Conservation (phyloP, 2,329 filamentous ascomycete genomes). For the Alternaria burnsii region DNA sequence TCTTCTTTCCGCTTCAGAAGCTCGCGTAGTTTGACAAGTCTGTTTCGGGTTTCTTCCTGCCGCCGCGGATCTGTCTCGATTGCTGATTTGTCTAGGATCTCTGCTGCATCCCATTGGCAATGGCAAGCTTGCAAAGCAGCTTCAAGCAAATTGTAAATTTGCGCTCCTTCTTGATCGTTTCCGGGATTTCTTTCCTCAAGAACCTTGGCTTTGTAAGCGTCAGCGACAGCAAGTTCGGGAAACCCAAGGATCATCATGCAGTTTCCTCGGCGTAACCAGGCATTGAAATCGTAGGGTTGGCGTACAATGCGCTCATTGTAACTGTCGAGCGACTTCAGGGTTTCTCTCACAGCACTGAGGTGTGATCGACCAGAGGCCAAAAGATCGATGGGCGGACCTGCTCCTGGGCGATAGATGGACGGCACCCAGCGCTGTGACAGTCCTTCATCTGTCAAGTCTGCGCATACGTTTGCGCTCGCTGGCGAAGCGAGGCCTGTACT, state of each 20-base stretch:
- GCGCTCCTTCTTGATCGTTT: not conserved
- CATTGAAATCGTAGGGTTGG: not conserved
- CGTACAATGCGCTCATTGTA: not conserved
- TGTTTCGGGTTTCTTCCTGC: not conserved
- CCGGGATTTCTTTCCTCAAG: conserved; percentile 32
- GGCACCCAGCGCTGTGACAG: not conserved
- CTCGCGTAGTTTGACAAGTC: conserved; percentile 8
- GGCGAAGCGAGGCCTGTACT: not conserved
- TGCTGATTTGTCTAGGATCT: conserved; percentile 15
- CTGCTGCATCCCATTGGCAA: conserved; percentile 30
- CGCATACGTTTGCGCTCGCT: not conserved
- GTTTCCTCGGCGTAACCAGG: not conserved
- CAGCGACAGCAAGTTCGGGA: conserved; percentile 43
- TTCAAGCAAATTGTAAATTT: conserved; percentile 18
- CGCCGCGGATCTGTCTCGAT: not conserved
- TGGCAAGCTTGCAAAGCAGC: conserved; percentile 35
- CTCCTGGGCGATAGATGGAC: not conserved
- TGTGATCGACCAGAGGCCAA: not conserved
- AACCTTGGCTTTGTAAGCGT: conserved; percentile 43
- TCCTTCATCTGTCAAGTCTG: not conserved
- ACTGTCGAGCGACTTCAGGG: not conserved
- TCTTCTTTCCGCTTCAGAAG: conserved; percentile 19
- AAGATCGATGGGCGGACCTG: not conserved
- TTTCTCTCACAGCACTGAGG: not conserved
- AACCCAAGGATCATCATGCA: conserved; percentile 22